Evolutionary conservation across 768 basidiomycete genomes (phyloP).

Genomic region (Leccinum broughii): DNA sequence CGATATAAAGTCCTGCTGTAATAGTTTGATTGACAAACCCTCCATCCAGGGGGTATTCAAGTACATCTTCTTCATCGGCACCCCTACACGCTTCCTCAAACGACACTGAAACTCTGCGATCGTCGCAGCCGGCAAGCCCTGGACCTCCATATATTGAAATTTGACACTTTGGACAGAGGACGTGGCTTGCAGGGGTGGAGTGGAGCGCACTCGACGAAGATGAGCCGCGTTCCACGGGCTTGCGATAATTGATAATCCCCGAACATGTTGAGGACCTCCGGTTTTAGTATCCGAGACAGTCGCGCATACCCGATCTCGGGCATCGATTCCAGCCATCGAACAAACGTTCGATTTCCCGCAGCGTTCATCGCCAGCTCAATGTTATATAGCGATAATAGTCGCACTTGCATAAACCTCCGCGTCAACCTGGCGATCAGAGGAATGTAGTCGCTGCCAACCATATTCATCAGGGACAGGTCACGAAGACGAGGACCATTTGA

Average conservation of each 20-base stretch:
- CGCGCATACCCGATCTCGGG: constrained; percentile 53
- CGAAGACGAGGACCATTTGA: constrained; percentile 58
- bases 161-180: constrained; percentile 48
- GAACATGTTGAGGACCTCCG: constrained; percentile 41
- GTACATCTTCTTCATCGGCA: constrained; percentile 54
- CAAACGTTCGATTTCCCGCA: constrained; percentile 33
- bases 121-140: constrained; percentile 33
- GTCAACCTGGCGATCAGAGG: constrained; percentile 48
- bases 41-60: constrained; percentile 36
- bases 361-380: constrained; percentile 37
- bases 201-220: constrained; percentile 2
- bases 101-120: constrained; percentile 40
- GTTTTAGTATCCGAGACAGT: constrained; percentile 41
- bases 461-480: constrained; percentile 57
- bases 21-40: constrained; percentile 21
- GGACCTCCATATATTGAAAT: constrained; percentile 49
- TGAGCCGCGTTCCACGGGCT: constrained; percentile 4
- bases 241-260: constrained; percentile 23
- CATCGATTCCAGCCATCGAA: constrained; percentile 59
- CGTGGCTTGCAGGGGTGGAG: constrained; percentile 9
- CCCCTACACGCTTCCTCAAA: constrained; percentile 38
- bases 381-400: constrained; percentile 54
- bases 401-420: constrained; percentile 50
- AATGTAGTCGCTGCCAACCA: constrained; percentile 51
- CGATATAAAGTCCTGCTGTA: constrained; percentile 34